A percentile compares a stretch with the other conserved stretches of the same genome.
phyloP scores from a whole-genome alignment of 177 flowering plant species.

The Vitis hybrid region DNA sequence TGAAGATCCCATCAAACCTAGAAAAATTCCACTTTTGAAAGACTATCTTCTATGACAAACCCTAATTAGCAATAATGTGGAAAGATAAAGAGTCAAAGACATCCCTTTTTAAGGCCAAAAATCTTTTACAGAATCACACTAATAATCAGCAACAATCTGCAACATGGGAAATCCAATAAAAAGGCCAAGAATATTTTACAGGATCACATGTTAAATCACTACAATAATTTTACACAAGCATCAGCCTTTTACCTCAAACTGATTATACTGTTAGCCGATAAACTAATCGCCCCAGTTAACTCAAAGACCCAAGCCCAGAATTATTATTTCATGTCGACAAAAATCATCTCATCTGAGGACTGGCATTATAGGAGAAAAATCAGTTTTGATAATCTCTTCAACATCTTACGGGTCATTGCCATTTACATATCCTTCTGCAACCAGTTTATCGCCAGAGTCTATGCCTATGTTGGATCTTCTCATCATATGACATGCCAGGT shows the following conservation, averaged over 20 bases:
- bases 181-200: conserved; percentile 1
- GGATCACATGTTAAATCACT: conserved; percentile 10
- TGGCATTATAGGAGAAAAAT: background rate
- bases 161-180: background rate
- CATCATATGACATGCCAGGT: background rate
- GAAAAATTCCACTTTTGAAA: too few species aligned
- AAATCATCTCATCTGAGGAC: background rate
- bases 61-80: too few species aligned
- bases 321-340: background rate
- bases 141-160: too few species aligned
- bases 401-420: background rate
- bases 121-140: background rate
- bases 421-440: background rate
- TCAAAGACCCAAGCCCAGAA: conserved; percentile 6
- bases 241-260: background rate
- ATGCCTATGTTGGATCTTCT: background rate
- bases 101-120: too few species aligned
- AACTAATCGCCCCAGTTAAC: background rate
- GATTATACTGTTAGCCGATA: background rate
- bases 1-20: too few species aligned
- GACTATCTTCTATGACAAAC: too few species aligned
- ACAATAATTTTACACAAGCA: conserved; percentile 21
- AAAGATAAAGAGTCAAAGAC: too few species aligned
- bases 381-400: background rate
- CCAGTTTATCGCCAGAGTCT: background rate